Conservation (phyloP, 2,329 filamentous ascomycete species). For the Penicillium sp. region DNA sequence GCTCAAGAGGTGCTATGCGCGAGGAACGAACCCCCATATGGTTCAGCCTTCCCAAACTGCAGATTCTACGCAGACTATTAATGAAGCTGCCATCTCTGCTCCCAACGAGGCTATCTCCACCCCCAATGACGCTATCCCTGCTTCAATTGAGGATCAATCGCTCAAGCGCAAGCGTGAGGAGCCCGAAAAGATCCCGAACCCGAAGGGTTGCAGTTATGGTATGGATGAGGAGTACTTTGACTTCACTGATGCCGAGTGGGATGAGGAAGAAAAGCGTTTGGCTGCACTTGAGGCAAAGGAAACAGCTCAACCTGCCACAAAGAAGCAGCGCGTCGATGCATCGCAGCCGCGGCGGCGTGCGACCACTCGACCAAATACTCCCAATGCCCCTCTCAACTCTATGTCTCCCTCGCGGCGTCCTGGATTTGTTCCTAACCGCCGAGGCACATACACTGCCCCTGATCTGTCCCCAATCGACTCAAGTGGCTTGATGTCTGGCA, state of each 20-base stretch:
- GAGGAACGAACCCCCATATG: neutral
- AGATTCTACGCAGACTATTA: neutral
- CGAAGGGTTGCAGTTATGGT: slow-evolving; percentile 41
- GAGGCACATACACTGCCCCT: slow-evolving; percentile 24
- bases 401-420: slow-evolving; percentile 11
- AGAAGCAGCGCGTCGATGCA: slow-evolving; percentile 13
- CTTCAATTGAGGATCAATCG: slow-evolving; percentile 1
- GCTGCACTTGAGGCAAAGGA: slow-evolving; percentile 10
- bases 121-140: neutral
- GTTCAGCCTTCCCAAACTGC: neutral
- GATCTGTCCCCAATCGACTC: slow-evolving; percentile 27
- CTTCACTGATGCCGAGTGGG: slow-evolving; percentile 33
- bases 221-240: slow-evolving; percentile 39
- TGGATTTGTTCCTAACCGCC: slow-evolving; percentile 25
- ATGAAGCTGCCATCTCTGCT: neutral
- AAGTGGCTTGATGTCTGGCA: slow-evolving; percentile 28
- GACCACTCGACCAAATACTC: neutral
- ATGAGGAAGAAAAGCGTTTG: slow-evolving; percentile 11
- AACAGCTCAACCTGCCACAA: slow-evolving; percentile 1
- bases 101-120: neutral
- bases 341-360: slow-evolving; percentile 12
- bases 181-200: slow-evolving; percentile 44
- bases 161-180: slow-evolving; percentile 41
- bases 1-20: slow-evolving; percentile 6
- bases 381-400: slow-evolving; percentile 3